Percentiles rank a stretch among this genome's conserved stretches.
phyloP scores from a whole-genome alignment of 148 eudicot species.

The Rhododendron kiyosumense region DNA sequence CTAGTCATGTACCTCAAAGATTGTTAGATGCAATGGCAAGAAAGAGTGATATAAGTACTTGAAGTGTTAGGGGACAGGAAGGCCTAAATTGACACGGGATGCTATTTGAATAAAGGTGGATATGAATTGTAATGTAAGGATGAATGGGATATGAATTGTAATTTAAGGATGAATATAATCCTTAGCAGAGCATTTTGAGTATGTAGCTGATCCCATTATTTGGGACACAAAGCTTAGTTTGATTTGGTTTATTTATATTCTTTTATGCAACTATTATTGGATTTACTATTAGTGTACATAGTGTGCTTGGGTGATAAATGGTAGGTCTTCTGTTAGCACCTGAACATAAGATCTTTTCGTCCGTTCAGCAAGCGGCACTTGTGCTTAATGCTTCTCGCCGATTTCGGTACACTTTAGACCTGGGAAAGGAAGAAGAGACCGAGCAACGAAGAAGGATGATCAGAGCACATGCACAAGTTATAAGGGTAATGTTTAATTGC shows the following conservation, averaged over 20 bases:
- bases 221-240: not conserved
- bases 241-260: not conserved
- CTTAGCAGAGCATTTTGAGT: not conserved
- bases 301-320: not conserved
- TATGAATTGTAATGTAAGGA: not conserved
- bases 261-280: not conserved
- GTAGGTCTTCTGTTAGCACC: not conserved
- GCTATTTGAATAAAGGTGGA: not conserved
- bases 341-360: conserved; percentile 10
- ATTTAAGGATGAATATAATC: not conserved
- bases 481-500: conserved; percentile 45
- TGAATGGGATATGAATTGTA: not conserved
- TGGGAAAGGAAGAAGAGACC: conserved; percentile 66
- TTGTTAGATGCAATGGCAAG: not conserved
- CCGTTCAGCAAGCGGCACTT: conserved; percentile 85
- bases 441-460: conserved; percentile 78
- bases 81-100: not conserved
- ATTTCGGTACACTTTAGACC: conserved; percentile 84
- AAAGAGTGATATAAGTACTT: not conserved
- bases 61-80: not conserved
- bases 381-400: conserved; percentile 95
- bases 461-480: conserved; percentile 96
- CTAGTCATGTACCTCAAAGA: not conserved
- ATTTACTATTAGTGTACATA: not conserved
- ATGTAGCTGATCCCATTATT: not conserved